A percentile compares a stretch with the other conserved stretches of the same genome.
Conservation (phyloP, 2,329 filamentous ascomycete genomes). For the Fusarium ramigenum region DNA sequence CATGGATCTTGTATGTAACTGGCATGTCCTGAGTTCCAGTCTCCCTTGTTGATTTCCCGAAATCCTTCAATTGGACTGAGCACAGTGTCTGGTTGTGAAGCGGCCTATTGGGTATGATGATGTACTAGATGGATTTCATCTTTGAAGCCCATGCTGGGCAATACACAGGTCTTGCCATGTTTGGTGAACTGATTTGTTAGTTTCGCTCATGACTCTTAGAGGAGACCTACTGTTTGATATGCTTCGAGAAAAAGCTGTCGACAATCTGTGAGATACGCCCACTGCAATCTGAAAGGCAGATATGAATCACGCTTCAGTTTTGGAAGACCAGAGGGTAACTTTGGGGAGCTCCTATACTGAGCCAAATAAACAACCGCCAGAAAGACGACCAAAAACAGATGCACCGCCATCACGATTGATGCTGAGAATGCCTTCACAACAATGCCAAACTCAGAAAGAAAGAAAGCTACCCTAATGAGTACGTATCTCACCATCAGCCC, state of each 20-base stretch:
- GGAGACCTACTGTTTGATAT: slow-evolving; percentile 40
- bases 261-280: slow-evolving; percentile 46
- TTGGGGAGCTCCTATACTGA: not conserved
- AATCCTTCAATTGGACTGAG: slow-evolving; percentile 50
- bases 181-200: slow-evolving; percentile 47
- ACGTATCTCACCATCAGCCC: slow-evolving; percentile 6
- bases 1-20: slow-evolving; percentile 49
- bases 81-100: slow-evolving; percentile 51
- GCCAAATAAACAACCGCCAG: not conserved
- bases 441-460: not conserved
- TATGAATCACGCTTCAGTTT: not conserved
- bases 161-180: slow-evolving; percentile 51
- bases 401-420: slow-evolving; percentile 1
- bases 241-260: slow-evolving; percentile 43
- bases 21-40: slow-evolving; percentile 51
- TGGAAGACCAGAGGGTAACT: slow-evolving; percentile 8
- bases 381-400: not conserved
- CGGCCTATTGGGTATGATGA: slow-evolving; percentile 51
- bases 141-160: slow-evolving; percentile 52
- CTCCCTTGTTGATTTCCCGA: slow-evolving; percentile 50
- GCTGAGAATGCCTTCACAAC: not conserved
- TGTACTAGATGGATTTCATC: slow-evolving; percentile 54
- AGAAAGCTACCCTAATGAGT: not conserved
- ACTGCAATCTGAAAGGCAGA: slow-evolving; percentile 6
- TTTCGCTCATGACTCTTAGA: accelerated